phyloP scores from a whole-genome alignment of 805 yeast genomes.

The Saccharomycopsis javanensis region DNA sequence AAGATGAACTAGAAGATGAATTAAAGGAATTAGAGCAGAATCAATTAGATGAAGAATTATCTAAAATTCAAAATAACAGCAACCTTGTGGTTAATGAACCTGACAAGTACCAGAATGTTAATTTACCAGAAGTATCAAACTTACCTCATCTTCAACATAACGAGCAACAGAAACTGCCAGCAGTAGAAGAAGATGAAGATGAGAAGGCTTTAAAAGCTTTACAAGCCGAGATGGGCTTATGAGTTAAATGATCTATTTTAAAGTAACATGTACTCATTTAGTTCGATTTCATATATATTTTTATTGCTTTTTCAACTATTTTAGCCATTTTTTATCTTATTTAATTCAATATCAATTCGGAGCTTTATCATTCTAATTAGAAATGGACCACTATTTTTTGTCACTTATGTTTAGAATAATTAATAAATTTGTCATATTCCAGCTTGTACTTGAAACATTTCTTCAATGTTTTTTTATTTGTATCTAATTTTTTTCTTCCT shows the following conservation, averaged over 20 bases:
- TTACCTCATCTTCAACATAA: conserved; percentile 24
- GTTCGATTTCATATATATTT: conserved; percentile 3
- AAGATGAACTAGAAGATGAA: conserved; percentile 92
- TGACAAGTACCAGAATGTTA: conserved; percentile 20
- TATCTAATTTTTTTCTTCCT: no score
- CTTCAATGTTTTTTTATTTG: no score
- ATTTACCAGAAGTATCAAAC: conserved; percentile 40
- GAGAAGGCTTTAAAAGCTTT: conserved; percentile 71
- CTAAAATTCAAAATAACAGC: conserved; percentile 14
- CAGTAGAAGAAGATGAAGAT: conserved; percentile 65
- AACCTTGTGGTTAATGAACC: conserved; percentile 3
- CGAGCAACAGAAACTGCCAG: conserved; percentile 22
- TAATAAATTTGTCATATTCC: no score
- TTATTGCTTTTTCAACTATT: conserved; percentile 1
- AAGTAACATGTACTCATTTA: neutral
- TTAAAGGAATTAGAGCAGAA: conserved; percentile 82
- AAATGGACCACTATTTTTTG: neutral
- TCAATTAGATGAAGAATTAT: conserved; percentile 50
- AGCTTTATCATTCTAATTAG: neutral
- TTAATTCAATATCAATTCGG: neutral
- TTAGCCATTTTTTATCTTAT: neutral
- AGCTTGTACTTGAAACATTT: neutral
- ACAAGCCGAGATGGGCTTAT: conserved; percentile 83
- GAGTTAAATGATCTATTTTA: conserved; percentile 16
- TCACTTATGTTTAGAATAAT: neutral